Conservation (phyloP, 2,329 filamentous ascomycete species). For the Biscogniauxia sp. region DNA sequence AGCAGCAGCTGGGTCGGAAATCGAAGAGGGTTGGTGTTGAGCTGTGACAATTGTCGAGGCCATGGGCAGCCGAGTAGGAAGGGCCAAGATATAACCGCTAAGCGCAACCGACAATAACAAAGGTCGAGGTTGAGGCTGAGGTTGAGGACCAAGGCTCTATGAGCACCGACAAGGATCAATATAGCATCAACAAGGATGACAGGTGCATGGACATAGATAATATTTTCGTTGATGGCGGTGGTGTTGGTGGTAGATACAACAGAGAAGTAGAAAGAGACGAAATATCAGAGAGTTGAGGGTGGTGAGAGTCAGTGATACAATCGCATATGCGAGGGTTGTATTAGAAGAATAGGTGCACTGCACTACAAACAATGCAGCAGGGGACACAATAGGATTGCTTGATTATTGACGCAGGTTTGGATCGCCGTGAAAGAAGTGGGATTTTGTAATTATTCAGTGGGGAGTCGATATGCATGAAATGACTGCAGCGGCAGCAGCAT, state of each 20-base stretch:
- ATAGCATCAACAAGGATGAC: not conserved
- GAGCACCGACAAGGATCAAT: not conserved
- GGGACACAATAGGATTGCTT: not conserved
- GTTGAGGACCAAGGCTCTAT: not conserved
- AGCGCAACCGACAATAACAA: not conserved
- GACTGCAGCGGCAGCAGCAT: not conserved
- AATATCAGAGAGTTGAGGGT: not conserved
- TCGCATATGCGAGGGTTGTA: too few species aligned
- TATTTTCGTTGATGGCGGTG: not conserved
- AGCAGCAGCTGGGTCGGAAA: slow-evolving; percentile 4
- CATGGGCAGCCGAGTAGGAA: slow-evolving; percentile 30
- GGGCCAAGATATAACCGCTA: slow-evolving; percentile 4
- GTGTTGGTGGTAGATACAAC: not conserved
- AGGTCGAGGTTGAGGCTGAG: too few species aligned
- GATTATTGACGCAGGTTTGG: not conserved
- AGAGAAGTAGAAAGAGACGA: not conserved
- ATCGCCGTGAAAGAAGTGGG: not conserved
- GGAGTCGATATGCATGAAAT: not conserved
- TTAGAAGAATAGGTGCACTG: too few species aligned
- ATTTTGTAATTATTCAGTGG: not conserved
- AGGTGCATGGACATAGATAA: not conserved
- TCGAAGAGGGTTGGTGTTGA: slow-evolving; percentile 19
- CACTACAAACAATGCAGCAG: not conserved
- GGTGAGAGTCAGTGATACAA: not conserved
- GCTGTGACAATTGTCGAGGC: slow-evolving; percentile 38